phyloP scores from a whole-genome alignment of 352 stramenopile species.

The Phytophthora megakarya region DNA sequence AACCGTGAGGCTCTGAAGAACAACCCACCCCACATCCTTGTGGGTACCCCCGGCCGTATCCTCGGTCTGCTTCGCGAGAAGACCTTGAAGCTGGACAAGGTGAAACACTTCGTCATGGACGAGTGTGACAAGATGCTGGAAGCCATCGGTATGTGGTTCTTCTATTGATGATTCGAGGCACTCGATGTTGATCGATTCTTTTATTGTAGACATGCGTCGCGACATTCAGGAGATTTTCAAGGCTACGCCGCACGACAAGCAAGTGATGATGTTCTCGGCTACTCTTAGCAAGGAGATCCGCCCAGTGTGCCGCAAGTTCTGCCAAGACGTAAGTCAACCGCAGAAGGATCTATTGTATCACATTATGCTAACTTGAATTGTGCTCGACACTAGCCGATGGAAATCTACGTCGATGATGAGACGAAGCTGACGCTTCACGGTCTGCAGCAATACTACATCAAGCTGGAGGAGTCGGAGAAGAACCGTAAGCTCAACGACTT shows the following conservation, averaged over 20 bases:
- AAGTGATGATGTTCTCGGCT: conserved; percentile 99
- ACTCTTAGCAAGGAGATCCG: conserved; percentile 99
- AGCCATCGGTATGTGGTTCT: conserved; percentile 82
- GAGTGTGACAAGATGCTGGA: conserved; percentile 99
- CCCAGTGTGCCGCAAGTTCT: conserved; percentile 99
- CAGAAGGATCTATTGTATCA: background rate
- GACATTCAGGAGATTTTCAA: conserved; percentile 99
- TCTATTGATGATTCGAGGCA: too few relatives aligned
- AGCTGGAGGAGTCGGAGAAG: conserved; percentile 99
- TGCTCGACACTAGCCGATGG: conserved; percentile 89
- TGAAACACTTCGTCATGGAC: conserved; percentile 99
- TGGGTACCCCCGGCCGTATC: conserved; percentile 98
- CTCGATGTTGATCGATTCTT: background rate
- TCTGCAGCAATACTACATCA: conserved; percentile 99
- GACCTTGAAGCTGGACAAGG: conserved; percentile 97
- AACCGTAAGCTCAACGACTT: conserved; percentile 99
- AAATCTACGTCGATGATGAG: conserved; percentile 99
- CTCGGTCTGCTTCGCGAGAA: conserved; percentile 92
- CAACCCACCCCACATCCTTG: conserved; percentile 95
- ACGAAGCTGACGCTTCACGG: conserved; percentile 99
- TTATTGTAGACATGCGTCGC: conserved; percentile 94
- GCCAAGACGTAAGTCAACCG: conserved; percentile 92
- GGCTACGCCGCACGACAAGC: conserved; percentile 99
- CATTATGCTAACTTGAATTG: background rate
- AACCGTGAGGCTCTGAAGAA: conserved; percentile 98